phyloP scores from a whole-genome alignment of 2,329 filamentous ascomycete genomes.

The Coniella vitis region DNA sequence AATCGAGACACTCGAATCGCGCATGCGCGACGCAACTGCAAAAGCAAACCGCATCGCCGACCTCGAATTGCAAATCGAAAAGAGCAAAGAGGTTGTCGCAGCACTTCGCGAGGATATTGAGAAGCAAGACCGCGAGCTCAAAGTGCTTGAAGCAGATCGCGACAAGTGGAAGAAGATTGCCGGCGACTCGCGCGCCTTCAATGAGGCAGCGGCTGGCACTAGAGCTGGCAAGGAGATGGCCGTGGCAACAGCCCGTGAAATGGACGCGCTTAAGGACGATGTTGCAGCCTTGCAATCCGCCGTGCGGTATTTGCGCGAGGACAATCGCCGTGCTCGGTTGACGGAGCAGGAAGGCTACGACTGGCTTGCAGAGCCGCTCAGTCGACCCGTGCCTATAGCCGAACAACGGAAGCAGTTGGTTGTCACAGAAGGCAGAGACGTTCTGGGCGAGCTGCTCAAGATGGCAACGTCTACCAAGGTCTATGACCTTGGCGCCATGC shows the following conservation, averaged over 20 bases:
- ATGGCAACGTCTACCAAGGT: constrained; percentile 50
- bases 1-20: constrained; percentile 84
- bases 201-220: constrained; percentile 36
- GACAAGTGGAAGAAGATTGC: constrained; percentile 68
- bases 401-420: constrained; percentile 47
- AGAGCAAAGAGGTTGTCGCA: constrained; percentile 41
- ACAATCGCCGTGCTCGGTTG: constrained; percentile 56
- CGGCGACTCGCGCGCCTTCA: constrained; percentile 51
- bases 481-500: constrained; percentile 52
- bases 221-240: constrained; percentile 59
- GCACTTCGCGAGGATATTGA: constrained; percentile 58
- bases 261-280: constrained; percentile 64
- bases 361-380: constrained; percentile 60
- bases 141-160: constrained; percentile 56
- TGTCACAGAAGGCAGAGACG: constrained; percentile 55
- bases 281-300: constrained; percentile 58
- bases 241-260: constrained; percentile 64
- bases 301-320: constrained; percentile 60
- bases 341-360: constrained; percentile 48
- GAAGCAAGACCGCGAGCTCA: constrained; percentile 60
- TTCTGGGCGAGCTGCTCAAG: constrained; percentile 57
- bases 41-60: constrained; percentile 65
- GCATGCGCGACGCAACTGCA: constrained; percentile 75
- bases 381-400: constrained; percentile 34
- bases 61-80: constrained; percentile 53